Evolutionary conservation across 345 rosid species (phyloP), one percentile per base, ranked within the genome.

Genomic region (Adansonia digitata): DNA sequence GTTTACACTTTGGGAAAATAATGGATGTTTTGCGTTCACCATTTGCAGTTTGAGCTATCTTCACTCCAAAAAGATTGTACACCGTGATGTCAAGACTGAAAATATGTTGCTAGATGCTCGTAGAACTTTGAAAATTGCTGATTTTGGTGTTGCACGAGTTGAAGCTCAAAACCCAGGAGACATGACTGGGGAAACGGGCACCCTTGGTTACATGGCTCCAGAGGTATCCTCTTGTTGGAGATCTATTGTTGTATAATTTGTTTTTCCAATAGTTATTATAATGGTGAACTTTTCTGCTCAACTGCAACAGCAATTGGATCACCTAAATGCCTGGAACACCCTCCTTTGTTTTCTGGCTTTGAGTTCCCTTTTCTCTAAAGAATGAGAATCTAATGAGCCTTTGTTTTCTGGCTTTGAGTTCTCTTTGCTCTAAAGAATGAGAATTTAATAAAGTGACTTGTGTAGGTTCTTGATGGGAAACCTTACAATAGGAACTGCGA

Each of bases 141-240:
- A 91, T 80, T 91, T 91, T 73, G 97, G 97, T 39, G 94, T 91
- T 53, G 97, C 97, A 45, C 90, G 92, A 66, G 92, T 91, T 56
- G 97, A 91, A 80, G 97, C 97, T 85, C 94, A 89, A 71, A 91
- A 91, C 73, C 94, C 92, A 77, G 81, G 88, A 71, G 97, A 91
- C 76, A 91, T 91, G 94, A 91, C 97, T 5, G 97, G 97, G 74
- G 97, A 89, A 82, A 91, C 97, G 51, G 94, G 97, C 71, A 91
- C 94, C 56, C 91, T 88, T 66, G 97, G 92, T 57, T 91, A 91
- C 82, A 91, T 89, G 97, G 97, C 94, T 31, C 94, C 94, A 0
- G 97, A 91, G 94, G 97, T 91, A 85, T 61, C 43, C 29, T 63
- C 51, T 22, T 67, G 35, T 72, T 73, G 17, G 37, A 49, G 5